Conservation (phyloP, 179 eudicot species). For the Camellia oleifera region DNA sequence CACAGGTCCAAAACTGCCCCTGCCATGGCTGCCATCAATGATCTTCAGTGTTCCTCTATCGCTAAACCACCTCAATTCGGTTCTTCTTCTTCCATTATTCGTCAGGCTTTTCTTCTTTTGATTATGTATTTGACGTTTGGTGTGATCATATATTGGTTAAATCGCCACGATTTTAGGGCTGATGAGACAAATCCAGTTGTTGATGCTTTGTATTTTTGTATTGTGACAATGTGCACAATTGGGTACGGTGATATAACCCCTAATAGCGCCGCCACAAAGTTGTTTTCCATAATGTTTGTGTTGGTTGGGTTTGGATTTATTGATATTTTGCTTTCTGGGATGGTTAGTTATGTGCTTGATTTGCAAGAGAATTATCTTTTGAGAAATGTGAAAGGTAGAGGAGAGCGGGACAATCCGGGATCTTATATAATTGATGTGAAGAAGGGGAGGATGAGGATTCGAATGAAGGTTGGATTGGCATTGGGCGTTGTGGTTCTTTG, state of each 20-base stretch:
- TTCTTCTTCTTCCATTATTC: slow-evolving; percentile 49
- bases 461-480: slow-evolving; percentile 93
- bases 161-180: slow-evolving; percentile 46
- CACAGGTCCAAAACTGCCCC: slow-evolving; percentile 94
- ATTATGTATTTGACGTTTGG: slow-evolving; percentile 70
- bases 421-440: slow-evolving; percentile 72
- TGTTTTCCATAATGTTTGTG: slow-evolving; percentile 86
- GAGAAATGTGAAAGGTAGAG: slow-evolving; percentile 50
- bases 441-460: slow-evolving; percentile 98
- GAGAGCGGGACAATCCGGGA: slow-evolving; percentile 32
- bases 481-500: slow-evolving; percentile 91
- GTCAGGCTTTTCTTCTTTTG: slow-evolving; percentile 66
- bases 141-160: slow-evolving; percentile 57
- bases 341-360: slow-evolving; percentile 92
- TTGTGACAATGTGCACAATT: slow-evolving; percentile 98
- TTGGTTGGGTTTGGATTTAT: slow-evolving; percentile 92
- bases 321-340: slow-evolving; percentile 84
- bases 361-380: slow-evolving; percentile 86
- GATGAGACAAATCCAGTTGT: slow-evolving; percentile 82
- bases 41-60: slow-evolving; percentile 24
- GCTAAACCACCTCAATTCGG: slow-evolving; percentile 37
- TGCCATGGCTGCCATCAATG: slow-evolving; percentile 79
- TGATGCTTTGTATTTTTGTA: slow-evolving; percentile 94
- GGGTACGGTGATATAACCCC: slow-evolving; percentile 99
- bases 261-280: slow-evolving; percentile 58